A percentile compares a stretch with the other conserved stretches of the same genome.
These are phyloP conservation scores for Vicia sativa DNA, from an alignment of 306 rosid species.

Conservation along the genomic window DNA sequence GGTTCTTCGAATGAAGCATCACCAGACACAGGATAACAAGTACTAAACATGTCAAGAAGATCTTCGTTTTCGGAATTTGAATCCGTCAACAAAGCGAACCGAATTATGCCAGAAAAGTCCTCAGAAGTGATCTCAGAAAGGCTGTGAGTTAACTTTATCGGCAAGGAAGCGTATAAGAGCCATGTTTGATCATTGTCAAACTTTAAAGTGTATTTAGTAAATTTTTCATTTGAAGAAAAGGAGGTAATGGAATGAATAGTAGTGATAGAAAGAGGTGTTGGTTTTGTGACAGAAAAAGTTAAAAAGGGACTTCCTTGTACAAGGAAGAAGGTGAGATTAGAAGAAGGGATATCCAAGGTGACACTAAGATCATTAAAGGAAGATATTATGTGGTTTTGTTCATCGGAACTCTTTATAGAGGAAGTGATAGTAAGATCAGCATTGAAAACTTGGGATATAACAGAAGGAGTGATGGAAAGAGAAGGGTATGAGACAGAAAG, in stretches of 20 bases:
- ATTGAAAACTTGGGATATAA: slow-evolving; percentile 58
- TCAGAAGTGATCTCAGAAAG: slow-evolving; percentile 56
- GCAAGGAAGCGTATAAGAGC: slow-evolving; percentile 65
- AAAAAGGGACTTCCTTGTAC: slow-evolving; percentile 76
- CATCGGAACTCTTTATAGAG: slow-evolving; percentile 21
- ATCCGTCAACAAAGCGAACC: slow-evolving; percentile 63
- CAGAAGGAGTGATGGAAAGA: slow-evolving; percentile 43
- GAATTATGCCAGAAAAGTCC: slow-evolving; percentile 63
- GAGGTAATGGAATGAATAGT: slow-evolving; percentile 66
- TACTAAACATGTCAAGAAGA: slow-evolving; percentile 60
- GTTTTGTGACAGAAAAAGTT: slow-evolving; percentile 31
- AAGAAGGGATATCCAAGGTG: slow-evolving; percentile 72
- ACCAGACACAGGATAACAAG: slow-evolving; percentile 79
- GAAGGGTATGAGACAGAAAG: slow-evolving; percentile 68
- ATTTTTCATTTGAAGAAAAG: slow-evolving; percentile 48
- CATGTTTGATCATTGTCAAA: slow-evolving; percentile 84
- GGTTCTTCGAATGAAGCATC: slow-evolving; percentile 59
- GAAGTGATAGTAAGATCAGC: slow-evolving; percentile 71
- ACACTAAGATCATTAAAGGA: slow-evolving; percentile 69
- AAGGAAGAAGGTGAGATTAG: slow-evolving; percentile 66
- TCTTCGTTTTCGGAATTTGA: slow-evolving; percentile 39
- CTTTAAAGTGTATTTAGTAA: slow-evolving; percentile 56
- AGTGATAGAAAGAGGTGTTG: slow-evolving; percentile 56
- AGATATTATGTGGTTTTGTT: slow-evolving; percentile 56
- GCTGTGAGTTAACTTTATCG: slow-evolving; percentile 48